Base-by-base conservation (phyloP, 2,329 filamentous ascomycete species). In the Apiospora malaysiana region DNA sequence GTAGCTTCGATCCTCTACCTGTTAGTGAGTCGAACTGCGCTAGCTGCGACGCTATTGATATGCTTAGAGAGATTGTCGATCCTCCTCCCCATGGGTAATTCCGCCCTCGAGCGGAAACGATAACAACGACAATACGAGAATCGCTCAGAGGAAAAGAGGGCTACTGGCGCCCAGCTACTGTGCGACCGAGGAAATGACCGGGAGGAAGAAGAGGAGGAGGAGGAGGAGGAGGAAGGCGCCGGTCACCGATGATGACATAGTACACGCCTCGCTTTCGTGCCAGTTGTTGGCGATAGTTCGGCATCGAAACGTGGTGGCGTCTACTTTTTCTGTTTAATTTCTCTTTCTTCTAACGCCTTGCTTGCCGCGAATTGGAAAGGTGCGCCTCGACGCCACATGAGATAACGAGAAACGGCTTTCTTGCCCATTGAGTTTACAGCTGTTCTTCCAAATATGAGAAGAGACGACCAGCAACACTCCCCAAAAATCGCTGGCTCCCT, bases 11-110 rank as follows among this genome's bases (percentile, higher is more conserved):
- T 63, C 32, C 21, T 8, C 40, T 14, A 9, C 27, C 14, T 59
- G n/a, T 10, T 63, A 63, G 56, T 63, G 56, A 63, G 27, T n/a
- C 56, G 27, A 21, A 7, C 56, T 63, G 40, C 32, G 8, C 56
- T 63, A 63, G 56, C 51, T 37, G 21, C 56, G 23, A 63, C 56
- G 18, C 27, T 63, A 63, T 63, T 40, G 56, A 32, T 63, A 63
- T 63, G n/a, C 32, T 40, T 63, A 63, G 18, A n/a, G 32, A 32
- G 18, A n/a, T 32, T 63, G 32, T 2, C 27, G 51, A 59, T 59
- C 27, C 25, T 21, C 27, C 25, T 21, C 9, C 51, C 21, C 8
- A 21, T 59, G 51, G 51, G 51, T 37, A 27, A 59, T 59, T 59
- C 51, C 51, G 51, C 51, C 25, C 25, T 37, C 7, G 16, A 21